Evolutionary conservation across 108 stramenopile genomes (phyloP), one percentile per base, ranked within the genome.

Genomic region (Skeletonema costatum): DNA sequence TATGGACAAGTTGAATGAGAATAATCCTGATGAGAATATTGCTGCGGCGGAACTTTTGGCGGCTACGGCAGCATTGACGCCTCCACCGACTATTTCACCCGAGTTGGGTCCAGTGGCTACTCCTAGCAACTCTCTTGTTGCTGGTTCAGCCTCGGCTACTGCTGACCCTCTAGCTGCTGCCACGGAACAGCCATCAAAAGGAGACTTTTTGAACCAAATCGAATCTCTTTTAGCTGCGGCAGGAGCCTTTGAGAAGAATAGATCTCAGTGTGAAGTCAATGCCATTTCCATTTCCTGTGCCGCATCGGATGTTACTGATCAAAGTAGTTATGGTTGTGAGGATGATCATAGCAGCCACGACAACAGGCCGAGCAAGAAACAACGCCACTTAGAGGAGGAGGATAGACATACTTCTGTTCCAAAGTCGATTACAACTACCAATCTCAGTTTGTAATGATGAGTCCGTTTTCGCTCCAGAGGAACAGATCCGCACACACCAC

Each of bases 161-260:
- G 36, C 17, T n/a, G 36, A 64, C 60, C 16, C 41, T 61, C 53
- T 56, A 25, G 48, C 17, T 36, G 63, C 66, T 61, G 64, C 58
- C 53, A 19, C 44, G 25, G 70, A 60, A 0, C 56, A 12, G 4
- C 25, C 21, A 68, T 42, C 73, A 36, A 84, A 62, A 71, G 87
- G 81, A 17, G 86, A 75, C 46, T 77, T 86, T 29, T 64, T 82
- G 16, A 82, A 90, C 83, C 90, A 89, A 74, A 85, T 91, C 38
- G 81, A 87, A 78, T 87, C 83, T 11, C 84, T 92, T 30, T 59
- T 92, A n/a, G 81, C 86, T 29, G 87, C 86, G 10, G 87, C 91
- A 7, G 84, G 86, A 50, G 41, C 83, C 30, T 86, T 86, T 56
- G 74, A 85, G 56, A 78, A 53, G 53, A 67, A 53, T 32, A 76